These are phyloP conservation scores for Blepharisma stoltei DNA, from an alignment of 73 alveolate genomes.

Conservation along the genomic window DNA sequence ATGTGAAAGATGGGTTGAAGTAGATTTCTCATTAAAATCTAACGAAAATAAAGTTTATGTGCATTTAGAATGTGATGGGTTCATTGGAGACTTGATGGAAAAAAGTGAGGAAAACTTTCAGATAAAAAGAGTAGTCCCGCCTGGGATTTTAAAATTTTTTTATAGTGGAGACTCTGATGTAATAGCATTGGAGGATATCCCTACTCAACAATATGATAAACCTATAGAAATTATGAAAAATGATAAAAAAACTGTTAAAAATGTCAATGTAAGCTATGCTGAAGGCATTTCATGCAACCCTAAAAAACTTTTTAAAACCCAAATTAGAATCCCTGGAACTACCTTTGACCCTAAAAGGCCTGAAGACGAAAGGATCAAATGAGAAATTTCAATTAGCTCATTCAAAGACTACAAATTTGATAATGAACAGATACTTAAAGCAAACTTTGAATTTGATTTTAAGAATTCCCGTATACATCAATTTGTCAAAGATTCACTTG, in stretches of 20 bases:
- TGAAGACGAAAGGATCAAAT: neutral
- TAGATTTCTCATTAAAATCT: conserved; percentile 18
- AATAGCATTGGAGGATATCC: too few species aligned
- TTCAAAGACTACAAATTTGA: conserved; percentile 15
- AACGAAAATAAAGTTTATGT: neutral
- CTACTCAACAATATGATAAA: too few species aligned
- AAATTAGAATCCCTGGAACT: too few species aligned
- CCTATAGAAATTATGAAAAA: too few species aligned
- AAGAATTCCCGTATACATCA: neutral
- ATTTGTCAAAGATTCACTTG: neutral
- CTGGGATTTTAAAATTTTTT: conserved; percentile 25
- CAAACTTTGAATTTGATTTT: neutral
- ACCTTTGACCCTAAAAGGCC: too few species aligned
- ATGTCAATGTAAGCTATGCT: too few species aligned
- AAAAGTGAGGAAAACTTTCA: neutral
- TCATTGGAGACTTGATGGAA: neutral
- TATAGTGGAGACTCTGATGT: neutral
- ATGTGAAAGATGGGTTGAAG: conserved; percentile 31
- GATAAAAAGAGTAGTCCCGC: conserved; percentile 14
- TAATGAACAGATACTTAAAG: neutral
- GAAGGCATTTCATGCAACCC: too few species aligned
- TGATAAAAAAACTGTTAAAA: too few species aligned
- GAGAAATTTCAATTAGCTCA: neutral
- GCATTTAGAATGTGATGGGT: conserved; percentile 23
- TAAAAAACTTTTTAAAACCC: too few species aligned